Evolutionary conservation across 352 stramenopile genomes (phyloP).

Genomic region (Globisporangium emineosum): DNA sequence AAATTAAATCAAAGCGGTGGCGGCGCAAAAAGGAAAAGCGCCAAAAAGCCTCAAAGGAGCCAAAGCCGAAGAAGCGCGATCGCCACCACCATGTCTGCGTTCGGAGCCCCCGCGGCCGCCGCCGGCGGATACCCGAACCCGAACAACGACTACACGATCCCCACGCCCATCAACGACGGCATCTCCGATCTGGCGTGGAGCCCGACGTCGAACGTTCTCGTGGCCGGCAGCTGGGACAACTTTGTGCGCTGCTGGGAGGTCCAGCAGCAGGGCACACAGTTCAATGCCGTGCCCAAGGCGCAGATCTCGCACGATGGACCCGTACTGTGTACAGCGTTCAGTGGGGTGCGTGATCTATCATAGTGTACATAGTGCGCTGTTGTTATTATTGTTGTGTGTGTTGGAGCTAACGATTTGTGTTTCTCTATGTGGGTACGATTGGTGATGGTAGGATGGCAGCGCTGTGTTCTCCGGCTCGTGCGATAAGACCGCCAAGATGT

Average conservation of each 20-base stretch:
- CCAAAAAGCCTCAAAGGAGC: not conserved
- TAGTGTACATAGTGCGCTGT: not conserved
- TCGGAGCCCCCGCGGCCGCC: slow-evolving; percentile 42
- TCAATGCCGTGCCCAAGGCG: slow-evolving; percentile 75
- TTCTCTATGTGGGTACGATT: slow-evolving; percentile 6
- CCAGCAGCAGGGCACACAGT: slow-evolving; percentile 62
- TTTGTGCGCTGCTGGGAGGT: slow-evolving; percentile 83
- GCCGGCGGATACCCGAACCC: slow-evolving; percentile 62
- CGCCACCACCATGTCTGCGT: slow-evolving; percentile 27
- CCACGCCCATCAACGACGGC: slow-evolving; percentile 58
- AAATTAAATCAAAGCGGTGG: not conserved
- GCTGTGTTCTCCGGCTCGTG: slow-evolving; percentile 91
- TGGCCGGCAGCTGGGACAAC: slow-evolving; percentile 82
- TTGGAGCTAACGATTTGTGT: not conserved
- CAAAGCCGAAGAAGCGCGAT: not conserved
- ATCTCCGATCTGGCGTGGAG: slow-evolving; percentile 80
- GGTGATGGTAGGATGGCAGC: slow-evolving; percentile 81
- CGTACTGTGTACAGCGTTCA: slow-evolving; percentile 92
- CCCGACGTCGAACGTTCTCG: slow-evolving; percentile 67
- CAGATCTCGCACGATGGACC: slow-evolving; percentile 88
- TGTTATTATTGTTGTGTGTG: not conserved
- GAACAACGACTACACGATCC: slow-evolving; percentile 78
- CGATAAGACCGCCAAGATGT: slow-evolving; percentile 96
- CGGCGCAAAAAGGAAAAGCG: not conserved
- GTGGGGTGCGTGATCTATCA: slow-evolving; percentile 35